Evolutionary conservation across 1,139 yeast genomes (phyloP).

Genomic region (Hyphopichia pseudoburtonii): DNA sequence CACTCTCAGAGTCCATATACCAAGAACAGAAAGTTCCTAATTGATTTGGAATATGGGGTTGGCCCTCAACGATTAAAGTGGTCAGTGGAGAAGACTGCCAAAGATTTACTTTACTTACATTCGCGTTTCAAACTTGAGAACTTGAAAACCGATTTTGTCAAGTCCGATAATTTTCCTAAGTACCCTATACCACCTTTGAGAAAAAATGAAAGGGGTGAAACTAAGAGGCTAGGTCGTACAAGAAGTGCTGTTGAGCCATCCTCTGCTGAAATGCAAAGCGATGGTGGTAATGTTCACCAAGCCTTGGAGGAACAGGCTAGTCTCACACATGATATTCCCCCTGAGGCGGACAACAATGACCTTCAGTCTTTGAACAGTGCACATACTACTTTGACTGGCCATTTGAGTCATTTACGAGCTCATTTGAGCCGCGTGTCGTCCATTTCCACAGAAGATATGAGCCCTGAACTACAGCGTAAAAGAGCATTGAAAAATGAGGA

Average conservation of each 20-base stretch:
- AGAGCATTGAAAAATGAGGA: constrained; percentile 33
- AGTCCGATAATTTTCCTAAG: constrained; percentile 29
- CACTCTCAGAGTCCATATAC: constrained; percentile 41
- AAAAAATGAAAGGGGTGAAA: constrained; percentile 6
- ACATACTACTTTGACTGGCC: constrained; percentile 19
- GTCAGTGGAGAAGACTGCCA: constrained; percentile 72
- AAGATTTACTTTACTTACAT: constrained; percentile 70
- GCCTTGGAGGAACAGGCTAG: constrained; percentile 2
- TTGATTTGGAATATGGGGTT: constrained; percentile 86
- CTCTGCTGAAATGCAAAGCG: constrained; percentile 2
- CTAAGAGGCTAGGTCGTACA: constrained; percentile 4
- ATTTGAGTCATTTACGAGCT: constrained; percentile 30
- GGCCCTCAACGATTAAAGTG: constrained; percentile 79
- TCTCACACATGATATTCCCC: constrained; percentile 1
- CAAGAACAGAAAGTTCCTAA: constrained; percentile 55
- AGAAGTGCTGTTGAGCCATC: constrained; percentile 3
- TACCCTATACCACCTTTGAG: constrained; percentile 32
- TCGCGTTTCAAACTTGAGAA: constrained; percentile 57
- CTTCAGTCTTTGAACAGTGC: constrained; percentile 2
- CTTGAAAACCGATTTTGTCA: constrained; percentile 35
- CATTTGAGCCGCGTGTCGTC: constrained; percentile 31
- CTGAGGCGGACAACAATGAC: constrained; percentile 2
- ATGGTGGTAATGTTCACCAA: neutral
- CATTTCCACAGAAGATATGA: constrained; percentile 23
- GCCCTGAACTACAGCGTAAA: constrained; percentile 30